Evolutionary conservation across 1,284 basidiomycete genomes (phyloP), one percentile per base, ranked within the genome.

Genomic region (Mrakiaceae sp.): DNA sequence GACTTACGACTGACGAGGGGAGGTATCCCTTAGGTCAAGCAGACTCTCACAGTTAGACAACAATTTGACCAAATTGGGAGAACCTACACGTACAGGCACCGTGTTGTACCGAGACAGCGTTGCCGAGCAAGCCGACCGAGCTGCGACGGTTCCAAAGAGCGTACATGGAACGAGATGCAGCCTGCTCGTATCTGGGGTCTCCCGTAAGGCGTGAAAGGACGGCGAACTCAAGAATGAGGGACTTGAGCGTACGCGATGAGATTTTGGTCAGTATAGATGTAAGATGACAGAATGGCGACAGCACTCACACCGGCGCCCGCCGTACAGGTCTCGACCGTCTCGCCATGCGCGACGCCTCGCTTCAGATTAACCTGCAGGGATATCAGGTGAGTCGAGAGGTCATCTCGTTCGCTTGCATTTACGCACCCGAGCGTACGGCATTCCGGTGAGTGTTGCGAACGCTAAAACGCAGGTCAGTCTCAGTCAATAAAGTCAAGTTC

Each of bases 171-270:
- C 85, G 87, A 70, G 84, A 81, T 9, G 87, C 88, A 7, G 82
- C 85, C 71, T 87, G 86, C 77, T 97, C 93, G 71, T 90, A 97
- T 12, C 85, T 82, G 47, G 84, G 81, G 71, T 95, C 90, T 8
- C 88, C 88, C 14, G 91, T 93, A 48, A 97, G 79, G 43, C 92
- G 84, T 70, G 88, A 90, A 27, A 97, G 78, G 6, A 89, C 87
- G n/a, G 86, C 88, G 73, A 96, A 96, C 74, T 97, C 93, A 40
- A 97, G 79, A 55, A 96, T 85, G 58, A 97, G 78, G 55, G 90
- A 58, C 59, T 63, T 44, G 6, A 14, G 10, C 42, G 42, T 44
- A 47, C 42, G 51, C 11, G 14, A 40, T 8, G 16, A 56, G 40
- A 12, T 9, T 11, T 40, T 9, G 56, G 27, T 49, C 39, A 55